A percentile compares a stretch with the other conserved stretches of the same genome.
These are phyloP conservation scores for Exophiala aquamarina DNA, from an alignment of 2,329 filamentous ascomycete genomes.

Conservation along the genomic window DNA sequence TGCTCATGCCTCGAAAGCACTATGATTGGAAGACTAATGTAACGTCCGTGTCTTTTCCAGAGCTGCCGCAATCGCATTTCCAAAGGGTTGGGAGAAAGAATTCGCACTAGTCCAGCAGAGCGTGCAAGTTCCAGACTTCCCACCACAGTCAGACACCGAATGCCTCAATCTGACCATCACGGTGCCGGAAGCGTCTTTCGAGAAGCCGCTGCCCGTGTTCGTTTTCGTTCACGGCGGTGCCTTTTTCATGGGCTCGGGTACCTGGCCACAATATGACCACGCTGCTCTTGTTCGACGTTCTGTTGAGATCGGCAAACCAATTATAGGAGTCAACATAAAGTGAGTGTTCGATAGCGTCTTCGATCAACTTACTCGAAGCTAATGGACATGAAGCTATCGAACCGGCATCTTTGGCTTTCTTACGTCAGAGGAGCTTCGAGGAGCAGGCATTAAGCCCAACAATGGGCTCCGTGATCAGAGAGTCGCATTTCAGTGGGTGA, in stretches of 20 bases:
- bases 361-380: not conserved
- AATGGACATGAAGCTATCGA: conserved; percentile 42
- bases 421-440: conserved; percentile 46
- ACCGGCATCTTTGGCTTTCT: conserved; percentile 45
- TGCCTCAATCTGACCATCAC: conserved; percentile 49
- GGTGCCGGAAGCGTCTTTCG: conserved; percentile 34
- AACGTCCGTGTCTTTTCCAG: not conserved
- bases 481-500: conserved; percentile 39
- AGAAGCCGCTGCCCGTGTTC: conserved; percentile 1
- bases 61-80: not conserved
- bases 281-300: conserved; percentile 47
- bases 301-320: conserved; percentile 41
- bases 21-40: no score
- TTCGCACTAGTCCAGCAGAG: not conserved
- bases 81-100: not conserved
- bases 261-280: conserved; percentile 37
- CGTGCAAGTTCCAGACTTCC: conserved; percentile 18
- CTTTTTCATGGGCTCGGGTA: not conserved
- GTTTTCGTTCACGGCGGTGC: conserved; percentile 10
- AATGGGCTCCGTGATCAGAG: conserved; percentile 37
- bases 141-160: conserved; percentile 31
- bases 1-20: no score
- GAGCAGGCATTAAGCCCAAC: not conserved
- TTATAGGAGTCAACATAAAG: conserved; percentile 47
- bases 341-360: not conserved